Base-by-base conservation (phyloP, 1,284 basidiomycete genomes). In the Ustilago curta region DNA sequence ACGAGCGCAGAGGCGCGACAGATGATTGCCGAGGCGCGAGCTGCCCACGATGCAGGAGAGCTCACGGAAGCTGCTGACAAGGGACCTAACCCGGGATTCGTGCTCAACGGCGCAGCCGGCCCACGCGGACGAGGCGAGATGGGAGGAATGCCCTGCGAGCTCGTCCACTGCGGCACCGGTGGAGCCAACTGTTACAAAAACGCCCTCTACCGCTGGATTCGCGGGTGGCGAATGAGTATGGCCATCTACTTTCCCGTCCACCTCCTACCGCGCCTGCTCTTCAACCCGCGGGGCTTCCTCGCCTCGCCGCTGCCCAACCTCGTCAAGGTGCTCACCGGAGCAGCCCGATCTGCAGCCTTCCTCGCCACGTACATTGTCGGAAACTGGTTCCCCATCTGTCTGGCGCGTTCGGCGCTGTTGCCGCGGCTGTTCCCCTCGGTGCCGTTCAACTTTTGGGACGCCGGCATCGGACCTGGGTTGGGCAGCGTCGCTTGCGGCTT, bases 221-320 rank as follows among this genome's bases (percentile, higher is more conserved):
- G 77, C 1, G 86, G 81, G 0, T 86, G 80, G 72, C 72, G 79
- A 37, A 81, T 85, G 63, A 70, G 70, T 43, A 78, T 86, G 68
- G 60, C 71, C 47, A 85, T 86, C 75, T 86, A 86, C 69, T 59
- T 86, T 18, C 86, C 86, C 8, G 85, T 86, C n/a, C 85, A 86
- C 59, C 74, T 84, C 32, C 59, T 86, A 6, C 86, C 86, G 1
- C 76, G 81, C 0, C 60, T 86, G 9, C 72, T 86, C 47, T 86
- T 86, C 71, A 77, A 76, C 23, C 73, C 77, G 11, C 52, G 70
- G 4, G 70, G 58, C 18, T 66, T 84, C 32, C 27, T 76, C 14
- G 21, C 57, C 5, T 21, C 63, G 0, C 86, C 86, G 0, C 11
- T 77, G 0, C 35, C 67, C 1, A 76, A 70, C 12, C 21, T 84